Evolutionary conservation across 2,329 filamentous ascomycete species (phyloP).

Genomic region (Aschersonia sp.): DNA sequence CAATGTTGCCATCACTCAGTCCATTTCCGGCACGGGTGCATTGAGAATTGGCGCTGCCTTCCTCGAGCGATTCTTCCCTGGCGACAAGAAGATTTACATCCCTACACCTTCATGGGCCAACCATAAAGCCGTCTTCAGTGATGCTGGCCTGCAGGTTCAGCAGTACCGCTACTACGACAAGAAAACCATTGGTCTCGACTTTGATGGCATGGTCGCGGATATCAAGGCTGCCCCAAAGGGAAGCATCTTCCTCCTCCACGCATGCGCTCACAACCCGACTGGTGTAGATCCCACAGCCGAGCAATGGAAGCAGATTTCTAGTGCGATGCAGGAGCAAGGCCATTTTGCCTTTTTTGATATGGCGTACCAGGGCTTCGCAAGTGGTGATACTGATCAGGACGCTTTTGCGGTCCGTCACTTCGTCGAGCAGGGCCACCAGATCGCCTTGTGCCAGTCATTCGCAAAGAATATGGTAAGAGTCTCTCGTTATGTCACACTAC

Average conservation of each 20-base stretch:
- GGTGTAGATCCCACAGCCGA: constrained; percentile 84
- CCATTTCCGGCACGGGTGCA: constrained; percentile 94
- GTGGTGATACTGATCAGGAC: constrained; percentile 79
- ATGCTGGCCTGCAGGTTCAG: constrained; percentile 79
- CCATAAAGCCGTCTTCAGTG: constrained; percentile 91
- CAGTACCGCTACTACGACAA: constrained; percentile 99
- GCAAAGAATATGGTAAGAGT: constrained; percentile 89
- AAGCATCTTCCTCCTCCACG: constrained; percentile 87
- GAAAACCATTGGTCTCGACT: constrained; percentile 95
- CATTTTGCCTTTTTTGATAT: constrained; percentile 99
- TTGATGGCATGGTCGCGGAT: constrained; percentile 81
- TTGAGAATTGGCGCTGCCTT: constrained; percentile 91
- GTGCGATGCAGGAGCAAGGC: constrained; percentile 68
- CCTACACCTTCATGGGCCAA: constrained; percentile 96
- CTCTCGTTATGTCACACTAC: not conserved
- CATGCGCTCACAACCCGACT: constrained; percentile 95
- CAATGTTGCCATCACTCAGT: constrained; percentile 84
- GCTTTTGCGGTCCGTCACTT: constrained; percentile 91
- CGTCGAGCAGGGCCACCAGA: constrained; percentile 78
- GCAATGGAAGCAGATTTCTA: constrained; percentile 86
- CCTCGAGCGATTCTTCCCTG: constrained; percentile 79
- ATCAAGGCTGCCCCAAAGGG: constrained; percentile 77
- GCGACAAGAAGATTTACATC: constrained; percentile 91
- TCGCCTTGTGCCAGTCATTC: constrained; percentile 83
- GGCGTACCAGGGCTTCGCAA: constrained; percentile 98